These are phyloP conservation scores for Rhizoclosmatium globosum DNA, from an alignment of 192 early-diverging fungal species.

Conservation along the genomic window DNA sequence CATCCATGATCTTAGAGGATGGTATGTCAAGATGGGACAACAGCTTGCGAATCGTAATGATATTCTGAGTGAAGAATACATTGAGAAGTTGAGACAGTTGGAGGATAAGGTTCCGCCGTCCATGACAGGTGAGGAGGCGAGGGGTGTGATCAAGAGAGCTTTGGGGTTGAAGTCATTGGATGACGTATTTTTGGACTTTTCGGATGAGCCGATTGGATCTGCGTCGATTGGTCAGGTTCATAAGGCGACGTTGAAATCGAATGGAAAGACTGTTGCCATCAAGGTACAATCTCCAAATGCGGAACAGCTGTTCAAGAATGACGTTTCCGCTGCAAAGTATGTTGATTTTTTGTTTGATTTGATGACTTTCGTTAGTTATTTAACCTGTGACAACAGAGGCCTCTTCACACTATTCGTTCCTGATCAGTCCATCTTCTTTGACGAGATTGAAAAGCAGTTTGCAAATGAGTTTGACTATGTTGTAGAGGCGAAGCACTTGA, in stretches of 20 bases:
- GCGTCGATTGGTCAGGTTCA: constrained; percentile 48
- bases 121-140: constrained; percentile 19
- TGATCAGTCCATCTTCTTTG: constrained; percentile 41
- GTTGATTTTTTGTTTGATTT: too few relatives aligned
- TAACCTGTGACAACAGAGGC: background rate
- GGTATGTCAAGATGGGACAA: constrained; percentile 48
- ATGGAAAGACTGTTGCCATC: constrained; percentile 36
- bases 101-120: constrained; percentile 31
- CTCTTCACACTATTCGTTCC: constrained; percentile 32
- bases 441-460: constrained; percentile 47
- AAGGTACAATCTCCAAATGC: constrained; percentile 41
- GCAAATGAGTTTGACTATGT: constrained; percentile 46
- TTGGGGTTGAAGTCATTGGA: constrained; percentile 26
- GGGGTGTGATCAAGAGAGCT: background rate
- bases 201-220: constrained; percentile 38
- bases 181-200: constrained; percentile 36
- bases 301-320: constrained; percentile 37
- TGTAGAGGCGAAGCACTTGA: constrained; percentile 38
- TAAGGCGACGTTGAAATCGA: constrained; percentile 31
- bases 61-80: constrained; percentile 33
- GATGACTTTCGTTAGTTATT: too few relatives aligned
- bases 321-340: constrained; percentile 19
- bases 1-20: constrained; percentile 34
- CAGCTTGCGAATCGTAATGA: constrained; percentile 28
- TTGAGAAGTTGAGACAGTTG: constrained; percentile 31